phyloP scores from a whole-genome alignment of 129 eudicot genomes.

The carrot (Daucus carota) region DH1_v3.0 NC_030383.2:40801501-40802000 shows the following conservation, averaged over 20 bases:
- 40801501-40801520: constrained; percentile 9
- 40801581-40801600: not conserved
- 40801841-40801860: too few relatives aligned
- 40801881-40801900: not conserved
- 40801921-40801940: not conserved
- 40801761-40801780: not conserved
- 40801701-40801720: not conserved
- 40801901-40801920: not conserved
- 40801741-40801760: not conserved
- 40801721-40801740: not conserved
- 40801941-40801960: not conserved
- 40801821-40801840: too few relatives aligned
- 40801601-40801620: not conserved
- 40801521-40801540: not conserved
- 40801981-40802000: not conserved
- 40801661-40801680: not conserved
- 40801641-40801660: not conserved
- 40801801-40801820: too few relatives aligned
- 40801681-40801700: not conserved
- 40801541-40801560: not conserved
- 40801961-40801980: not conserved
- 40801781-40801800: too few relatives aligned
- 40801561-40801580: not conserved
- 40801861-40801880: too few relatives aligned
- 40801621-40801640: not conserved